Evolutionary conservation across 768 basidiomycete species (phyloP).

Genomic region (Leccinum broughii): DNA sequence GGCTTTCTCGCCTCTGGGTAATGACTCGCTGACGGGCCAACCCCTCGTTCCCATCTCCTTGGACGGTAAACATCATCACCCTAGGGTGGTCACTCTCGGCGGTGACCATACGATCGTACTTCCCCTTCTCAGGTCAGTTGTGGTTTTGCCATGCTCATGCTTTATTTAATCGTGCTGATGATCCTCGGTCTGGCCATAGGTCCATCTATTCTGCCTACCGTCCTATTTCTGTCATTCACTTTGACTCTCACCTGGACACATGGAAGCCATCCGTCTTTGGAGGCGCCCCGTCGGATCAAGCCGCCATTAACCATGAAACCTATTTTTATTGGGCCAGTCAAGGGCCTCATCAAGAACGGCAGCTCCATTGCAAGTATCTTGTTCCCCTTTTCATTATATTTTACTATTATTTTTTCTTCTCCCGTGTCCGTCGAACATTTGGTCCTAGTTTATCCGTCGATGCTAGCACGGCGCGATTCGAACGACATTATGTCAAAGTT

Average conservation of each 20-base stretch:
- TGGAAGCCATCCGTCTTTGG: slow-evolving; percentile 79
- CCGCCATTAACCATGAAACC: slow-evolving; percentile 82
- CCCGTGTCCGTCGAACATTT: slow-evolving; percentile 37
- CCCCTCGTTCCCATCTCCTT: slow-evolving; percentile 56
- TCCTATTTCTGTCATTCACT: slow-evolving; percentile 80
- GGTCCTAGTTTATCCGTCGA: slow-evolving; percentile 71
- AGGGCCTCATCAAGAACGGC: slow-evolving; percentile 76
- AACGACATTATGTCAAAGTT: slow-evolving; percentile 56
- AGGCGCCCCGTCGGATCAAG: slow-evolving; percentile 68
- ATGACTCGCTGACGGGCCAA: slow-evolving; percentile 59
- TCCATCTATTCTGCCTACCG: slow-evolving; percentile 79
- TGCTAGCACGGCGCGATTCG: slow-evolving; percentile 82
- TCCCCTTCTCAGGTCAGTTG: slow-evolving; percentile 42
- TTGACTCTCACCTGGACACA: slow-evolving; percentile 83
- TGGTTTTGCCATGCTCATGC: not conserved
- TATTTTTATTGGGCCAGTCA: slow-evolving; percentile 90
- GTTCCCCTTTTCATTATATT: slow-evolving; percentile 25
- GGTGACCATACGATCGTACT: slow-evolving; percentile 87
- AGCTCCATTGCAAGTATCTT: slow-evolving; percentile 78
- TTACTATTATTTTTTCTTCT: slow-evolving; percentile 18
- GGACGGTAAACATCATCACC: slow-evolving; percentile 74
- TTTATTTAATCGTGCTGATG: not conserved
- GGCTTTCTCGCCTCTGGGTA: slow-evolving; percentile 61
- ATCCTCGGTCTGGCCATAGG: slow-evolving; percentile 32
- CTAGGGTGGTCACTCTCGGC: slow-evolving; percentile 79